A percentile compares a stretch with the other conserved stretches of the same genome.
Conservation (phyloP, 352 stramenopile genomes). For the Phytopythium sindhum region DNA sequence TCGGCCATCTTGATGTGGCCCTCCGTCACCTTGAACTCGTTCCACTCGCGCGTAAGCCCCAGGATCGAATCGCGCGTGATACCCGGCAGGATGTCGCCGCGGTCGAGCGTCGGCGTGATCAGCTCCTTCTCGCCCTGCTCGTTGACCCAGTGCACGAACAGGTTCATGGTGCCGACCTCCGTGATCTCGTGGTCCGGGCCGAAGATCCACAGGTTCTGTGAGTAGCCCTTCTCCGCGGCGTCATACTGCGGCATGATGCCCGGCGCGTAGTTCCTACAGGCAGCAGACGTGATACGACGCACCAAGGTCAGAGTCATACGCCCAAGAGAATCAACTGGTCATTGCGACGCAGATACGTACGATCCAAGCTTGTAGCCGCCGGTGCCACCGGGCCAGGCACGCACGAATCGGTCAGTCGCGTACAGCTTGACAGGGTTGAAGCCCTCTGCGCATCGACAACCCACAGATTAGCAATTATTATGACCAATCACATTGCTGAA, state of each 20-base stretch:
- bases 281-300: neutral
- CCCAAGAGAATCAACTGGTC: neutral
- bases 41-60: slow-evolving; percentile 87
- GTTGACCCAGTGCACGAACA: slow-evolving; percentile 96
- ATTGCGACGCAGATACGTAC: slow-evolving; percentile 18
- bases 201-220: slow-evolving; percentile 95
- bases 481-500: too few species aligned
- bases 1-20: slow-evolving; percentile 93
- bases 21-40: slow-evolving; percentile 94
- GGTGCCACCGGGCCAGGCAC: slow-evolving; percentile 95
- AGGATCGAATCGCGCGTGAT: slow-evolving; percentile 97
- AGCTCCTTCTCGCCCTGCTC: slow-evolving; percentile 92
- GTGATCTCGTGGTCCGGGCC: slow-evolving; percentile 90
- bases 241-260: slow-evolving; percentile 92
- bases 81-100: slow-evolving; percentile 96
- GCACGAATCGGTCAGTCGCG: slow-evolving; percentile 91
- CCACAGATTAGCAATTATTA: neutral
- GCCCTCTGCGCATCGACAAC: slow-evolving; percentile 37
- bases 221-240: slow-evolving; percentile 83
- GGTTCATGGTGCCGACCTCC: slow-evolving; percentile 96
- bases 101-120: slow-evolving; percentile 92
- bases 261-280: slow-evolving; percentile 73
- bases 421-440: slow-evolving; percentile 91
- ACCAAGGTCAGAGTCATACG: neutral
- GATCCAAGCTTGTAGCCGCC: slow-evolving; percentile 92